Conservation (phyloP, 2,329 filamentous ascomycete genomes). For the Bipolaris bicolor region DNA sequence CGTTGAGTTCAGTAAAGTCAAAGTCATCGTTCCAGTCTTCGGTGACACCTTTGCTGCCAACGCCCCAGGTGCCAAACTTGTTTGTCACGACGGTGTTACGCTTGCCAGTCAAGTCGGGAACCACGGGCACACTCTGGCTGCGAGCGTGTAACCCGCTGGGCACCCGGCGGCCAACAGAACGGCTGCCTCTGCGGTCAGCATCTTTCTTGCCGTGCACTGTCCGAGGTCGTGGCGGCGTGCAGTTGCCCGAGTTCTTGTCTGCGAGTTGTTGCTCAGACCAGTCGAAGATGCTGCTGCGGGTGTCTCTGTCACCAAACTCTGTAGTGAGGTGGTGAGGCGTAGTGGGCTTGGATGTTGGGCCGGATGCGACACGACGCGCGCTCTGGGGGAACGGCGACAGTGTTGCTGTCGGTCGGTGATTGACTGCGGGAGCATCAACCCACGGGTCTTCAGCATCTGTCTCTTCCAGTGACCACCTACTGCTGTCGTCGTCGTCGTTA, state of each 20-base stretch:
- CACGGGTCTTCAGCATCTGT: slow-evolving; percentile 47
- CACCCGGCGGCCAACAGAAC: slow-evolving; percentile 68
- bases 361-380: slow-evolving; percentile 37
- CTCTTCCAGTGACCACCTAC: slow-evolving; percentile 52
- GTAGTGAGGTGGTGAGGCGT: slow-evolving; percentile 48
- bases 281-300: slow-evolving; percentile 74
- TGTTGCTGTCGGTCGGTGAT: slow-evolving; percentile 36
- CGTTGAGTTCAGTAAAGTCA: slow-evolving; percentile 68
- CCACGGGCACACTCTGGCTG: slow-evolving; percentile 79
- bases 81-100: slow-evolving; percentile 62
- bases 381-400: slow-evolving; percentile 43
- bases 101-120: slow-evolving; percentile 63
- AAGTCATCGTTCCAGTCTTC: slow-evolving; percentile 94
- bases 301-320: slow-evolving; percentile 50
- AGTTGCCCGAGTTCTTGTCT: slow-evolving; percentile 66
- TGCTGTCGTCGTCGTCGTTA: slow-evolving; percentile 47
- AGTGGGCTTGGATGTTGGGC: slow-evolving; percentile 45
- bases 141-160: slow-evolving; percentile 74
- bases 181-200: slow-evolving; percentile 71
- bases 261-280: slow-evolving; percentile 72
- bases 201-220: slow-evolving; percentile 80
- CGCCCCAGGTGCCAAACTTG: slow-evolving; percentile 83
- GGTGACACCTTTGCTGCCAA: slow-evolving; percentile 77
- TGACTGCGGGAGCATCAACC: slow-evolving; percentile 47
- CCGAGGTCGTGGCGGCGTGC: slow-evolving; percentile 68